Evolutionary conservation across 176 grass and related monocot species (phyloP), one percentile per base, ranked within the genome.

Genomic region (barley (Hordeum vulgare)): DNA sequence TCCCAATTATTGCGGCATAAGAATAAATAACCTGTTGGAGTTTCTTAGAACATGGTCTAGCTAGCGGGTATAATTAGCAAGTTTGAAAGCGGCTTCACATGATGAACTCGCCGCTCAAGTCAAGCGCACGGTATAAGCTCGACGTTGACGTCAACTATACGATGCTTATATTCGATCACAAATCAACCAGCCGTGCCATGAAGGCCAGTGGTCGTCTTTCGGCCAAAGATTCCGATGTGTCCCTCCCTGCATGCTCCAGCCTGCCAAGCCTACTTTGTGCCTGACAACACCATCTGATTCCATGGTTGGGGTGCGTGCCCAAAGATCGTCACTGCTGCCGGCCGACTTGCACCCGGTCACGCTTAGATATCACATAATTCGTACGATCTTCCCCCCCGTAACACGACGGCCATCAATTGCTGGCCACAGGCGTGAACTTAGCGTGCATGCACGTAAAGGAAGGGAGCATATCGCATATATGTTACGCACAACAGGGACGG

Each of bases 401-500:
- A 56, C 18, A 56, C 53, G 53, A 0, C 53, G 18, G 3, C 53
- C 53, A 21, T 79, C 39, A 25, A n/a, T 51, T 26, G 44, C 28
- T 35, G 10, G 44, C 27, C 21, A 25, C 14, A 49, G 71, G 11
- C 44, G 40, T n/a, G 6, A 80, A 27, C 26, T 41, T 78, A 7
- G 70, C 24, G 70, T 64, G 77, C 40, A 66, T 65, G 77, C 18
- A 65, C 18, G 10, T 65, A 33, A 72, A 72, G 69, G 7, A 3
- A 47, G 9, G 75, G 61, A 45, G 59, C 76, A 79, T 74, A 74
- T 79, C 25, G 76, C 76, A 64, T 64, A 45, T 9, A n/a, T n/a
- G n/a, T n/a, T n/a, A n/a, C n/a, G 76, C 76, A 64, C 4, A 45
- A 45, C 24, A 44, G 61, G 39, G 28, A 8, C 11, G 13, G 24